Percentiles rank a stretch among this genome's conserved stretches.
Conservation (phyloP, 2,329 filamentous ascomycete genomes). For the Bimuria novae-zelandiae region DNA sequence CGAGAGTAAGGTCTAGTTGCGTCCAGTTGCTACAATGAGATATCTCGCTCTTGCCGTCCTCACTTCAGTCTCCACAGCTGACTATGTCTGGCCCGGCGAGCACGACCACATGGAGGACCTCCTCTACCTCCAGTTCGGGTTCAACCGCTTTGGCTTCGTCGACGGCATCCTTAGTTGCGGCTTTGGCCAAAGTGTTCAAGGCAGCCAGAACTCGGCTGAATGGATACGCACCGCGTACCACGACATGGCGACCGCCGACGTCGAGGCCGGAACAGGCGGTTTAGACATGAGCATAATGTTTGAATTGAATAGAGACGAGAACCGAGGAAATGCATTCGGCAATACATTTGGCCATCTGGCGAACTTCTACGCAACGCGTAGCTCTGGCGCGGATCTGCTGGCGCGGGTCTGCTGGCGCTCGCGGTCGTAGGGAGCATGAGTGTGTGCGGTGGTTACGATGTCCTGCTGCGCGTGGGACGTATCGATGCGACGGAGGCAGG, state of each 20-base stretch:
- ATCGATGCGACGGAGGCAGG: slow-evolving; percentile 40
- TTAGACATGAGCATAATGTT: slow-evolving; percentile 43
- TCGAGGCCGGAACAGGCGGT: slow-evolving; percentile 34
- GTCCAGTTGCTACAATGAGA: slow-evolving; percentile 9
- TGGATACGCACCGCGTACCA: slow-evolving; percentile 45
- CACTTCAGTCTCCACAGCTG: background rate
- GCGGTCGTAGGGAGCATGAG: slow-evolving; percentile 36
- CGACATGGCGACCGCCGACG: slow-evolving; percentile 39
- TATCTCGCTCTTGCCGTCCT: background rate
- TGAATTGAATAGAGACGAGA: slow-evolving; percentile 34
- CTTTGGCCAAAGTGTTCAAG: slow-evolving; percentile 20
- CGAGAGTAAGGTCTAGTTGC: slow-evolving; percentile 4
- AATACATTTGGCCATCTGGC: slow-evolving; percentile 38
- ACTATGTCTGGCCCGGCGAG: slow-evolving; percentile 9
- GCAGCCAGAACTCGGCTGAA: slow-evolving; percentile 30
- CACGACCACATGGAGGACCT: slow-evolving; percentile 11
- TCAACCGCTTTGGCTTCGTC: slow-evolving; percentile 2
- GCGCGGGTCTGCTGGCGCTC: slow-evolving; percentile 38
- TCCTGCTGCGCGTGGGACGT: slow-evolving; percentile 39
- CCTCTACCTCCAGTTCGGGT: slow-evolving; percentile 6
- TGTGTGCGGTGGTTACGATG: slow-evolving; percentile 32
- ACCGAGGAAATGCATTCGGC: slow-evolving; percentile 40
- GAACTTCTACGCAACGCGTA: slow-evolving; percentile 25
- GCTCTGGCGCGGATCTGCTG: slow-evolving; percentile 38
- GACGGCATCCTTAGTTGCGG: slow-evolving; percentile 17